These are phyloP conservation scores for Taphrina wiesneri DNA, from an alignment of 1,139 yeast species.

Conservation along the genomic window DNA sequence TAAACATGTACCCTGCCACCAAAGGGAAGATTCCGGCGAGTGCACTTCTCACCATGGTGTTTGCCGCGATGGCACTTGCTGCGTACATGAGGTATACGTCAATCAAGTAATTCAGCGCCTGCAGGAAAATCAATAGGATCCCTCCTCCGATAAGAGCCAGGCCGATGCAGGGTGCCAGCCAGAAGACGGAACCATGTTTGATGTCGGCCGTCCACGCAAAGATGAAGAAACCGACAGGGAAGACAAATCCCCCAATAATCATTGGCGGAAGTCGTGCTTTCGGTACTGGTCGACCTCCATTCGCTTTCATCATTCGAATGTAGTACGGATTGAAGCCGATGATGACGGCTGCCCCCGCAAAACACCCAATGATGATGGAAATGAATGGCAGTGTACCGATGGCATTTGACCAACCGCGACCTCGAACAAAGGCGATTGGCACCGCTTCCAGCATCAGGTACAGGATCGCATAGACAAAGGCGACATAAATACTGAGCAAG, in stretches of 20 bases:
- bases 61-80: slow-evolving; percentile 73
- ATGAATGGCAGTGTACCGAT: slow-evolving; percentile 73
- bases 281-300: slow-evolving; percentile 53
- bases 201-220: slow-evolving; percentile 52
- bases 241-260: slow-evolving; percentile 15
- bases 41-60: slow-evolving; percentile 61
- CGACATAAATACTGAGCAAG: slow-evolving; percentile 78
- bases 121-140: slow-evolving; percentile 56
- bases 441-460: slow-evolving; percentile 87
- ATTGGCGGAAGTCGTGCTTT: slow-evolving; percentile 52
- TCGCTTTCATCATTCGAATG: slow-evolving; percentile 45
- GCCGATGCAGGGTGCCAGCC: slow-evolving; percentile 70
- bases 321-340: slow-evolving; percentile 46
- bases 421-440: slow-evolving; percentile 66
- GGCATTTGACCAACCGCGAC: slow-evolving; percentile 68
- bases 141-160: slow-evolving; percentile 65
- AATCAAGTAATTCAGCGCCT: slow-evolving; percentile 55
- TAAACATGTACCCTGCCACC: slow-evolving; percentile 57
- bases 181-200: slow-evolving; percentile 73
- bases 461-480: slow-evolving; percentile 80
- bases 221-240: slow-evolving; percentile 37
- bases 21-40: slow-evolving; percentile 74
- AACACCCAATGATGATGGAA: slow-evolving; percentile 57
- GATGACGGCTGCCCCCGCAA: slow-evolving; percentile 42
- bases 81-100: slow-evolving; percentile 57